Base-by-base conservation (phyloP, 768 basidiomycete species). In the Pulveroboletus sp. region DNA sequence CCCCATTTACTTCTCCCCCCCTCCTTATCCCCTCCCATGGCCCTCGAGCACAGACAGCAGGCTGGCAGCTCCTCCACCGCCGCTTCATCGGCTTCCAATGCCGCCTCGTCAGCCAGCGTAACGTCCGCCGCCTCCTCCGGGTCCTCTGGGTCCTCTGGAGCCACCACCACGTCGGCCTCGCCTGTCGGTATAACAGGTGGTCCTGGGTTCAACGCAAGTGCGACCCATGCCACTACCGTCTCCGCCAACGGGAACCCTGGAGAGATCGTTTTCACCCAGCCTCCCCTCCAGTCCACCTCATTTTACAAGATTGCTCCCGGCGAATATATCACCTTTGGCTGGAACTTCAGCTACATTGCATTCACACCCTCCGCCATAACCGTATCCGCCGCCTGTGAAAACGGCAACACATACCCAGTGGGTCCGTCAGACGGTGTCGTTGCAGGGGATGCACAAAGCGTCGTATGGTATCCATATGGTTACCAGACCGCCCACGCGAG, bases 321-420 rank as follows among this genome's bases (percentile, higher is more conserved):
- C 6, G 73, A 80, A 58, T 72, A 65, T 51, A 74, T 86, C 57
- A 86, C 82, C 27, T 82, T 86, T 64, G 86, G 78, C n/a, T 87
- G 84, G 86, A 86, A 84, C 62, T 76, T 82, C 57, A 82, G 79
- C n/a, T 69, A 74, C 55, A 65, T 86, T 13, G 72, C 74, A 50
- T 66, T 72, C 49, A 71, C 71, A 0, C 86, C 86, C 3, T 68
- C 71, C 10, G 60, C 70, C 47, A 69, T 87, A 49, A 87, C 85
- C 13, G 70, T 87, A 42, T 75, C 78, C 42, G 85, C 86, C 39
- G 74, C 79, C 45, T 83, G 83, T 59, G 75, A 77, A 13, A 86
- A 86, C 59, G 82, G 82, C 5, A 78, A 80, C 65, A 85, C 84
- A 17, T 87, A 84, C 60, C 77, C 81, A 1, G 73, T 87, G 8